Evolutionary conservation across 2,329 filamentous ascomycete genomes (phyloP).

Genomic region (Pseudophaeomoniella oleicola): DNA sequence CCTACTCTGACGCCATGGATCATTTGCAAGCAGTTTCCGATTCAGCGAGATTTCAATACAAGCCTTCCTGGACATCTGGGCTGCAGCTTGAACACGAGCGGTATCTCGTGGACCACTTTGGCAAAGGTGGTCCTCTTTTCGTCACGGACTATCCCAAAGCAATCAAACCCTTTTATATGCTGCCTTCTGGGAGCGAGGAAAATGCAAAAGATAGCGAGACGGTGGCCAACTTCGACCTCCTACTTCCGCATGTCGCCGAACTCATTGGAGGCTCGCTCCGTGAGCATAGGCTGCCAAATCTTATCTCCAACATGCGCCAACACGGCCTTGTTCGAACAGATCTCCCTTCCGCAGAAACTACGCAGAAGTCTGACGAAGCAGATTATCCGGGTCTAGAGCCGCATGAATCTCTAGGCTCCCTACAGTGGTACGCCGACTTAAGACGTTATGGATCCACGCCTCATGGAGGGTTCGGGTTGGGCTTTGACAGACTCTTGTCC

Average conservation of each 20-base stretch:
- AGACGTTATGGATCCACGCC: slow-evolving; percentile 82
- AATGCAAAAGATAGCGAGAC: slow-evolving; percentile 28
- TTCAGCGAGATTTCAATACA: slow-evolving; percentile 46
- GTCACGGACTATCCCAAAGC: slow-evolving; percentile 81
- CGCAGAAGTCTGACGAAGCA: not conserved
- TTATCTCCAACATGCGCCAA: slow-evolving; percentile 56
- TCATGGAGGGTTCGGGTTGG: slow-evolving; percentile 80
- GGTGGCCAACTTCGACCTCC: slow-evolving; percentile 77
- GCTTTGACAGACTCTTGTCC: slow-evolving; percentile 73
- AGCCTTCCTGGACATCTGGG: slow-evolving; percentile 56
- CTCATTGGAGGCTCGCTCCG: slow-evolving; percentile 80
- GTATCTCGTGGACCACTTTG: slow-evolving; percentile 58
- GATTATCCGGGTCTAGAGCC: slow-evolving; percentile 16
- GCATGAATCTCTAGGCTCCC: slow-evolving; percentile 29
- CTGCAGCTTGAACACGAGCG: slow-evolving; percentile 88
- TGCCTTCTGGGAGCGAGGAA: slow-evolving; percentile 30
- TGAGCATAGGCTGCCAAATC: slow-evolving; percentile 57
- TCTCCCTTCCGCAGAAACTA: slow-evolving; percentile 2
- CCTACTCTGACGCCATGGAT: slow-evolving; percentile 65
- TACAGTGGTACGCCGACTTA: slow-evolving; percentile 82
- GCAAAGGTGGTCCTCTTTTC: slow-evolving; percentile 59
- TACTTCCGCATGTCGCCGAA: slow-evolving; percentile 68
- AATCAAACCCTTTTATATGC: slow-evolving; percentile 90
- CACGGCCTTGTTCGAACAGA: slow-evolving; percentile 42
- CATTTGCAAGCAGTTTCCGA: slow-evolving; percentile 46